Percentiles rank a stretch among this genome's conserved stretches.
Evolutionary conservation across 2,329 filamentous ascomycete species (phyloP).

Genomic region (Alternaria longipes): DNA sequence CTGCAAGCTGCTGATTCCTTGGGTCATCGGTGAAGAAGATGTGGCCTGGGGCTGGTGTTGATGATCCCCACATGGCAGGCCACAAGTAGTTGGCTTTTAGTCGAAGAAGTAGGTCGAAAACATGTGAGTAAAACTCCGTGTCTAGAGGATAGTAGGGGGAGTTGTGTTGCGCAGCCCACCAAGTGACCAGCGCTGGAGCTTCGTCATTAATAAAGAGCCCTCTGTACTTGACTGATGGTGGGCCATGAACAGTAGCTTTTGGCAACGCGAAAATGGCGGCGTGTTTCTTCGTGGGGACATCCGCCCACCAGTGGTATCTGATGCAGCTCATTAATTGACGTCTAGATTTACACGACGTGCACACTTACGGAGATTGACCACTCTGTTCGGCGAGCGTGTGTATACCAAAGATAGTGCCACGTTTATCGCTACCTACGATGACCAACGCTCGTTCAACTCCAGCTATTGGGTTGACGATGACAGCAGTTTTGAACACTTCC

Average conservation of each 20-base stretch:
- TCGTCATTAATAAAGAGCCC: conserved; percentile 76
- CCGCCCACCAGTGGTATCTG: conserved; percentile 71
- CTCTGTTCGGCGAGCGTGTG: conserved; percentile 77
- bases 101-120: conserved; percentile 75
- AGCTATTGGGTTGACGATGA: conserved; percentile 65
- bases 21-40: conserved; percentile 76
- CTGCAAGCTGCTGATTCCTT: conserved; percentile 70
- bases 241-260: conserved; percentile 62
- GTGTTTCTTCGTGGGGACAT: conserved; percentile 63
- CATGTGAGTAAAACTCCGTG: conserved; percentile 69
- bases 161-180: conserved; percentile 57
- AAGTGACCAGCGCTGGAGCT: conserved; percentile 70
- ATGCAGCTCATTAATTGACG: background rate
- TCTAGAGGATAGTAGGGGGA: conserved; percentile 60
- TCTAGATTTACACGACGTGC: rapidly evolving
- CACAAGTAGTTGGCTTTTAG: conserved; percentile 77
- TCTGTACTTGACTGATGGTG: conserved; percentile 71
- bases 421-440: conserved; percentile 70
- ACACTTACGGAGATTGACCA: conserved; percentile 65
- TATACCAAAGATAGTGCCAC: conserved; percentile 72
- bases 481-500: conserved; percentile 70
- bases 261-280: conserved; percentile 64
- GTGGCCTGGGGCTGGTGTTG: conserved; percentile 48
- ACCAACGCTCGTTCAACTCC: conserved; percentile 67
- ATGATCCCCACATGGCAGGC: conserved; percentile 68